Evolutionary conservation across 1,284 basidiomycete species (phyloP), one percentile per base, ranked within the genome.

Genomic region (Leccinum subfulvum): DNA sequence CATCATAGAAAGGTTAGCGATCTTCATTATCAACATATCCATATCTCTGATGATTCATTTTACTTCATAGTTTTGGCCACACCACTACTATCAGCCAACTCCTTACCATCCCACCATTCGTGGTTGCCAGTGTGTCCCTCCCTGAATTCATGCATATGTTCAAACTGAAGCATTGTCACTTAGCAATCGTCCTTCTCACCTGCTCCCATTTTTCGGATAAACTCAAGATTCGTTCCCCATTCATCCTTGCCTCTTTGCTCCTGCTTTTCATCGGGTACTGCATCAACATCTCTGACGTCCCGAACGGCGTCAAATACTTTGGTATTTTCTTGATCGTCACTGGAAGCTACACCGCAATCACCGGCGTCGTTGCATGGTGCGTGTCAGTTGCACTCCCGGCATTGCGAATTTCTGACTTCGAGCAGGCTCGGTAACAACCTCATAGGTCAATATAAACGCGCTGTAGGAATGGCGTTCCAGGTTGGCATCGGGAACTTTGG

Each of bases 51-150:
- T 52, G 33, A 28, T 57, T 56, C 28, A 65, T 41, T 14, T 56
- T 62, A 16, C 61, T 30, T 54, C 26, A 54, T 28, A 85, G 83
- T 30, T 89, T 89, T 64, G 87, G 86, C 9, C 83, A 83, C 69
- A 74, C 77, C 11, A 76, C 83, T 2, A 76, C 85, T 0, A 78
- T 88, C 63, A 86, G 82, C 62, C 86, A 91, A 68, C 78, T 91
- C 1, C 79, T 91, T 30, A 89, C 88, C 0, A 83, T 90, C 0
- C 90, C 90, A 0, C 85, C 88, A 16, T 91, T 91, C 69, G 73
- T 87, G 30, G 77, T 83, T 59, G 85, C 86, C 0, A 84, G 86
- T 87, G 67, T 64, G 83, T 74, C 49, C 16, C 23, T 35, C 57
- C 13, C 26, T 53, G 26, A 53, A 3, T 49, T 7, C 1, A 7